Percentiles rank a stretch among this genome's conserved stretches.
Evolutionary conservation across 73 alveolate species (phyloP).

Genomic region (Tetrahymena thermophila): DNA sequence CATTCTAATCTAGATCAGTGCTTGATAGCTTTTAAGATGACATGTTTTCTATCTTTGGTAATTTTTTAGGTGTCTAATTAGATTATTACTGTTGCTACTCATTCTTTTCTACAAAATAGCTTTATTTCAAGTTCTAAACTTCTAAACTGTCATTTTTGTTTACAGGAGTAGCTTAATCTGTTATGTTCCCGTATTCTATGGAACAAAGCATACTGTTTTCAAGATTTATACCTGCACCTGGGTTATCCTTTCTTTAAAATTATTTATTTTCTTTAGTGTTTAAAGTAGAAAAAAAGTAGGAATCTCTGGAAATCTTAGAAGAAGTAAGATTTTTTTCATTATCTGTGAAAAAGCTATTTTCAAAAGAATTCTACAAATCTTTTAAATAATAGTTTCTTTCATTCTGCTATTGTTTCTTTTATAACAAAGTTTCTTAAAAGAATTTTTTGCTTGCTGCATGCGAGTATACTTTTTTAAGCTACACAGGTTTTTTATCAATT

Average conservation of each 20-base stretch:
- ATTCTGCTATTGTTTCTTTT: not conserved
- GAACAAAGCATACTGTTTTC: not conserved
- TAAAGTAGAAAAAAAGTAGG: not conserved
- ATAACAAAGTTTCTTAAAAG: not conserved
- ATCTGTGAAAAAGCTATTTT: not conserved
- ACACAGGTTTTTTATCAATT: not conserved
- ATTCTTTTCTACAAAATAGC: not conserved
- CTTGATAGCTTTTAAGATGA: not conserved
- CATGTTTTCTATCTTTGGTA: not conserved
- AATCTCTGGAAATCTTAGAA: not conserved
- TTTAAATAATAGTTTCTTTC: not conserved
- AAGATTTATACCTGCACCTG: not conserved
- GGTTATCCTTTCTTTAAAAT: not conserved
- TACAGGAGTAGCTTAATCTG: not conserved
- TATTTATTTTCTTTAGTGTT: not conserved
- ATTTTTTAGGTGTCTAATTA: not conserved
- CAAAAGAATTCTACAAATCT: not conserved
- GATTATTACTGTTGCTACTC: not conserved
- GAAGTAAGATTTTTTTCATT: not conserved
- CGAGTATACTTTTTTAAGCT: not conserved
- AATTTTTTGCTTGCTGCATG: not conserved
- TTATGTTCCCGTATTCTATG: not conserved
- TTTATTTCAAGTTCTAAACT: not conserved
- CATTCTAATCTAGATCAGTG: not conserved
- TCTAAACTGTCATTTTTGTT: not conserved